A percentile compares a stretch with the other conserved stretches of the same genome.
Conservation (phyloP, 352 stramenopile genomes). For the Pythium brachiatum region DNA sequence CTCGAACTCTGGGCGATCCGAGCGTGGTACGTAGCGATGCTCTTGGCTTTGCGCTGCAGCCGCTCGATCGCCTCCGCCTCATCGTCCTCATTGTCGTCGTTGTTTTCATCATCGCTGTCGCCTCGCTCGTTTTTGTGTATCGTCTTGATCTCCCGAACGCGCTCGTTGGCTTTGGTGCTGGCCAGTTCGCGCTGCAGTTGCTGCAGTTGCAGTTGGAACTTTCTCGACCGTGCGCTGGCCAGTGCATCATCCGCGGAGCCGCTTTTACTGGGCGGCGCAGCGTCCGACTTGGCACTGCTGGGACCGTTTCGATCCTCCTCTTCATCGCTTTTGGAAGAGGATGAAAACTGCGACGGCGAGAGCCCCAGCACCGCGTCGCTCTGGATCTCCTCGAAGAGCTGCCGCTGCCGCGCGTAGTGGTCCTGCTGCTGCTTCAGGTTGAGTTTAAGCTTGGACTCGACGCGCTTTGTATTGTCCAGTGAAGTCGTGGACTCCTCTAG, state of each 20-base stretch:
- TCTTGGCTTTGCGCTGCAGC: constrained; percentile 23
- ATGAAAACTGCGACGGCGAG: constrained; percentile 24
- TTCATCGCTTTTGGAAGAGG: constrained; percentile 24
- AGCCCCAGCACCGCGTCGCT: constrained; percentile 15
- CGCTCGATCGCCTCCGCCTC: constrained; percentile 9
- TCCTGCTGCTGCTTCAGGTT: constrained; percentile 60
- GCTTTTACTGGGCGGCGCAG: neutral
- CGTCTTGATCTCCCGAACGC: neutral
- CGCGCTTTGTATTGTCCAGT: constrained; percentile 27
- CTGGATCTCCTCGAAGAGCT: constrained; percentile 59
- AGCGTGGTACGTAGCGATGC: constrained; percentile 23
- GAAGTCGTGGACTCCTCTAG: neutral
- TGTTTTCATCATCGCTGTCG: neutral
- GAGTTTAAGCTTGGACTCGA: constrained; percentile 50
- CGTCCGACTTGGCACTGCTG: neutral
- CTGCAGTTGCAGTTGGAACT: constrained; percentile 19
- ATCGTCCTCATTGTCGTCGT: neutral
- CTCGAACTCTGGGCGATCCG: constrained; percentile 5
- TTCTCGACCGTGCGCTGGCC: neutral
- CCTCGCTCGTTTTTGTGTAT: neutral
- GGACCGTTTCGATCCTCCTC: neutral
- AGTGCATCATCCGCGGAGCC: neutral
- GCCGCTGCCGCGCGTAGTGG: constrained; percentile 56
- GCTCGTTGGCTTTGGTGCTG: neutral
- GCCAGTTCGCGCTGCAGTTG: constrained; percentile 1